A percentile compares a stretch with the other conserved stretches of the same genome.
Evolutionary conservation across 1,284 basidiomycete species (phyloP).

Genomic region (Hymenochaete sp.): DNA sequence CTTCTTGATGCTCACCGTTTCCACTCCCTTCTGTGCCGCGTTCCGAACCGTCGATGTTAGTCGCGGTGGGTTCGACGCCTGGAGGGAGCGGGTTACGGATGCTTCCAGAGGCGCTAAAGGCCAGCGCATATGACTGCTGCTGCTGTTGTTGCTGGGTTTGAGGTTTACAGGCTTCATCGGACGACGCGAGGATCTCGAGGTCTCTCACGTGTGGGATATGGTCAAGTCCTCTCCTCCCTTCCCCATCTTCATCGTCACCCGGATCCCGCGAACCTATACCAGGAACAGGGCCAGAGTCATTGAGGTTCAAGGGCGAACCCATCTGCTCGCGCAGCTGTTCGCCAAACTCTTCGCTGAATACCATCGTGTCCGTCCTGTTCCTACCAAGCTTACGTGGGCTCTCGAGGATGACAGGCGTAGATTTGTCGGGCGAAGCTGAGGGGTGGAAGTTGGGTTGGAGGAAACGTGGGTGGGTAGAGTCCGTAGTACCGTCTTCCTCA

Average conservation of each 20-base stretch:
- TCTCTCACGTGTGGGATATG: slow-evolving; percentile 4
- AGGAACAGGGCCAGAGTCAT: no score
- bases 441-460: slow-evolving; percentile 24
- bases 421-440: background rate
- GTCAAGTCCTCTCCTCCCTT: background rate
- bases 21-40: no score
- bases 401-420: slow-evolving; percentile 29
- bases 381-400: slow-evolving; percentile 51
- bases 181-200: slow-evolving; percentile 3
- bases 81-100: slow-evolving; percentile 10
- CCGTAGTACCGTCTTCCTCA: slow-evolving; percentile 32
- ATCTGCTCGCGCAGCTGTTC: slow-evolving; percentile 9
- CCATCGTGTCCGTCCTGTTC: slow-evolving; percentile 69
- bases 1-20: no score
- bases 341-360: slow-evolving; percentile 36
- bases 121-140: slow-evolving; percentile 4
- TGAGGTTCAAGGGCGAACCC: background rate
- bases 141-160: background rate
- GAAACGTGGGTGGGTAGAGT: slow-evolving; percentile 41
- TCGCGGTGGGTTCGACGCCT: slow-evolving; percentile 2
- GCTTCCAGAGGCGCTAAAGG: slow-evolving; percentile 12
- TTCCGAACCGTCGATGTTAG: background rate
- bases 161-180: background rate
- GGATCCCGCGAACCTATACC: no score
- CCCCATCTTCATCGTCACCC: background rate